Evolutionary conservation across 2,329 filamentous ascomycete species (phyloP), one percentile per base, ranked within the genome.

Genomic region (Colletotrichum chlorophyti): DNA sequence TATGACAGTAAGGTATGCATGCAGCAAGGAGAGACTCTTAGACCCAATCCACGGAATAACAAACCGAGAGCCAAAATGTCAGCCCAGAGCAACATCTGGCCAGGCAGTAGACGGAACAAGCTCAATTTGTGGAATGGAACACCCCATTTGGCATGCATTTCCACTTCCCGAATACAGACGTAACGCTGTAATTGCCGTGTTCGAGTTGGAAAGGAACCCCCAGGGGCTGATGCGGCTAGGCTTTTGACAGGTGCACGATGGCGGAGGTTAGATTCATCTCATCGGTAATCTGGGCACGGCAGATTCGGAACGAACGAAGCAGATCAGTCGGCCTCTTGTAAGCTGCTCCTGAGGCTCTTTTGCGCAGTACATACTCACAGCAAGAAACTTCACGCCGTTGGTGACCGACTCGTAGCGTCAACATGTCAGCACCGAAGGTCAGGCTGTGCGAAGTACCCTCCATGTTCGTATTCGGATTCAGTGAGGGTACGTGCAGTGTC

Each of bases 381-480:
- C n/a, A n/a, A n/a, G n/a, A n/a, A n/a, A n/a, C n/a, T n/a, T n/a
- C n/a, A n/a, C n/a, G n/a, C n/a, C n/a, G n/a, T n/a, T 19, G 23
- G 38, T 21, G 26, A 29, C 31, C 11, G 27, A 24, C 24, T 19
- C 15, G 31, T 23, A 37, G 46, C 37, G 35, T 29, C n/a, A 19
- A 42, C 37, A 32, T 15, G 35, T 15, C 43, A 32, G 12, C n/a
- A 15, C 29, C 19, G 7, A 21, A 29, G 45, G 19, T 38, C 24
- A 17, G 41, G 46, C 38, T 21, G 29, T 31, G 26, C 47, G 17
- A n/a, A 37, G 24, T 21, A 23, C 49, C 53, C 48, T 55, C 49
- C 54, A 37, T 35, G 9, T 53, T 61, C 59, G 54, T 61, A 61
- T 61, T 61, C 59, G 54, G 34, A 40, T 59, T 59, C 31, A 21